phyloP scores from a whole-genome alignment of 1,284 basidiomycete species.

The Rhizoctonia solani region DNA sequence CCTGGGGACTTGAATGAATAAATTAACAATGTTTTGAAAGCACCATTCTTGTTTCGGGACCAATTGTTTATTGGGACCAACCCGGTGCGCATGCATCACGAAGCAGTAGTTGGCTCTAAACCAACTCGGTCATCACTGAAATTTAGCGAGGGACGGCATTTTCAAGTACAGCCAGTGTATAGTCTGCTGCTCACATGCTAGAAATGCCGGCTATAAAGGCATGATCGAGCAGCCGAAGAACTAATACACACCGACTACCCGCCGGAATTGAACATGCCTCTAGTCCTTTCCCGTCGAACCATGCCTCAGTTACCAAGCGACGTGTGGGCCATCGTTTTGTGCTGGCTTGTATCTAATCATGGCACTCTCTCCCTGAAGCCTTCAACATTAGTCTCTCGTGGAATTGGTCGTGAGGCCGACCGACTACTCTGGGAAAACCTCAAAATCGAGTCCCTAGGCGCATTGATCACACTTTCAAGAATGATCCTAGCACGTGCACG shows the following conservation, averaged over 20 bases:
- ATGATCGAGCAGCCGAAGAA: too few species aligned
- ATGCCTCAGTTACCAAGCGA: conserved; percentile 1
- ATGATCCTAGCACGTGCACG: conserved; percentile 1
- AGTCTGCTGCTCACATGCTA: too few species aligned
- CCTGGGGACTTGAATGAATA: too few species aligned
- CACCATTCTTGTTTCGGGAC: neutral
- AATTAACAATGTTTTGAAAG: neutral
- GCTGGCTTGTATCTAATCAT: neutral
- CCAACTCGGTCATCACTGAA: neutral
- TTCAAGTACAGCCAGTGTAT: too few species aligned
- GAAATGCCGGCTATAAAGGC: too few species aligned
- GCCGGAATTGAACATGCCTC: neutral
- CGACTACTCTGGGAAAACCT: conserved; percentile 14
- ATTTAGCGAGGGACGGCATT: too few species aligned
- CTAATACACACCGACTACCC: too few species aligned
- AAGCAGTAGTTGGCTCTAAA: neutral
- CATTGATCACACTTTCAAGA: conserved; percentile 5
- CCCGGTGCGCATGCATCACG: neutral
- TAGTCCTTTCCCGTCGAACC: neutral
- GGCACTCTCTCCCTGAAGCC: conserved; percentile 4
- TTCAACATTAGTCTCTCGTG: conserved; percentile 4
- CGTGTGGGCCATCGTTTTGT: conserved; percentile 2
- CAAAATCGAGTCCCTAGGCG: conserved; percentile 4
- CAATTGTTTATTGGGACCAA: neutral
- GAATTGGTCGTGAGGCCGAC: conserved; percentile 13